A percentile compares a stretch with the other conserved stretches of the same genome.
Evolutionary conservation across 2,329 filamentous ascomycete species (phyloP).

Genomic region (Dendryphion nanum): DNA sequence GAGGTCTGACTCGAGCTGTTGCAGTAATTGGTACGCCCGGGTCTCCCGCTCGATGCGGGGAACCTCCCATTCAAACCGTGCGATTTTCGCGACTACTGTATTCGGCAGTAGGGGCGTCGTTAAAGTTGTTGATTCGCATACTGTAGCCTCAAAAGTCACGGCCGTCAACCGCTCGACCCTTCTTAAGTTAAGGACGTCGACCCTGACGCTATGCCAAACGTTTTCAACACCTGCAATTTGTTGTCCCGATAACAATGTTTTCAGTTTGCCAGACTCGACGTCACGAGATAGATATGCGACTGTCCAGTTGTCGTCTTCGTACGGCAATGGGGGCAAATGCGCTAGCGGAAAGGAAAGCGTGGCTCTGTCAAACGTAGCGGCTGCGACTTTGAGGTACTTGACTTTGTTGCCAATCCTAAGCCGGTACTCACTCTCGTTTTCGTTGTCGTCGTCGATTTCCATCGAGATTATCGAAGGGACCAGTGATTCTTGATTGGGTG

Average conservation of each 20-base stretch:
- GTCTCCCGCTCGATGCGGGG: constrained; percentile 11
- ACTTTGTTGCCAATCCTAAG: constrained; percentile 8
- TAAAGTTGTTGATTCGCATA: constrained; percentile 17
- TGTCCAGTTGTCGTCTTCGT: constrained; percentile 7
- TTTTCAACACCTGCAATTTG: constrained; percentile 20
- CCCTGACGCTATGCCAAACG: constrained; percentile 21
- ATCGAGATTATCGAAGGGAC: constrained; percentile 6
- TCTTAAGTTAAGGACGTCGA: constrained; percentile 26
- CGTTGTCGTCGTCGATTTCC: constrained; percentile 10
- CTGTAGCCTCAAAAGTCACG: constrained; percentile 19
- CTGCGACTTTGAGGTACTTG: constrained; percentile 8
- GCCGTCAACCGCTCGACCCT: constrained; percentile 25
- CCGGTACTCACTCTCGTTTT: constrained; percentile 10
- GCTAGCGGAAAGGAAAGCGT: constrained; percentile 9
- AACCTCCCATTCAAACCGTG: constrained; percentile 12
- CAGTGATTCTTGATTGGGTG: too few species aligned
- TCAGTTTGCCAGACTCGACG: constrained; percentile 19
- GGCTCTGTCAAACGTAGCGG: constrained; percentile 9
- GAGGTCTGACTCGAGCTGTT: constrained; percentile 24
- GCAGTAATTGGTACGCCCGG: constrained; percentile 9
- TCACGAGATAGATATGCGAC: constrained; percentile 6
- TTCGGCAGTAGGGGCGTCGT: constrained; percentile 8
- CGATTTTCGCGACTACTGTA: constrained; percentile 11
- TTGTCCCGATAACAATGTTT: constrained; percentile 20
- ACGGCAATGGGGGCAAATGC: constrained; percentile 7